Conservation (phyloP, 805 yeast genomes). For the Saccharomycopsis microspora region DNA sequence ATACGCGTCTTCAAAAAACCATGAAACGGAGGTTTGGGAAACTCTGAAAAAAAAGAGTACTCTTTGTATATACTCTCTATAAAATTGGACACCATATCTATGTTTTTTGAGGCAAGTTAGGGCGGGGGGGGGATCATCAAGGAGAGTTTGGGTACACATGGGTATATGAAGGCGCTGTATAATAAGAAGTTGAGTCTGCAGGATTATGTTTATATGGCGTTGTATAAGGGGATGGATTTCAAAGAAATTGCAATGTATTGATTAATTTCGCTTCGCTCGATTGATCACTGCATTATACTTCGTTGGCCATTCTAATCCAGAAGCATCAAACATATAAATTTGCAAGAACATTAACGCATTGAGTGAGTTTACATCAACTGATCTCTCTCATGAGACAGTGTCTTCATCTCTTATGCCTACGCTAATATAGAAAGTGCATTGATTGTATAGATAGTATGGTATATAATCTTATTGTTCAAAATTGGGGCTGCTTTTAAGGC, state of each 20-base stretch:
- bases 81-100: neutral
- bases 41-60: conserved; percentile 17
- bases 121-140: conserved; percentile 88
- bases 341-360: too few relatives aligned
- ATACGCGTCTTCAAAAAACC: conserved; percentile 21
- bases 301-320: too few relatives aligned
- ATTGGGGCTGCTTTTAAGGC: too few relatives aligned
- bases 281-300: too few relatives aligned
- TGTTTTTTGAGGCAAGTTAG: neutral
- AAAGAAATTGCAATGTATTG: conserved; percentile 20
- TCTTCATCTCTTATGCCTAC: too few relatives aligned
- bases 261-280: conserved; percentile 12
- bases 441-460: too few relatives aligned
- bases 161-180: conserved; percentile 91
- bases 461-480: too few relatives aligned
- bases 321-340: too few relatives aligned
- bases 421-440: too few relatives aligned
- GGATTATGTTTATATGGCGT: conserved; percentile 87
- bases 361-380: too few relatives aligned
- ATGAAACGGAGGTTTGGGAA: conserved; percentile 21
- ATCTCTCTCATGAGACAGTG: too few relatives aligned
- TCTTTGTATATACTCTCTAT: neutral
- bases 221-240: conserved; percentile 94
- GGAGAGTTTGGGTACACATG: conserved; percentile 96
- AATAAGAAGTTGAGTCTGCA: conserved; percentile 86